These are phyloP conservation scores for Ophiostoma populinum DNA, from an alignment of 2,329 filamentous ascomycete species.

Conservation along the genomic window DNA sequence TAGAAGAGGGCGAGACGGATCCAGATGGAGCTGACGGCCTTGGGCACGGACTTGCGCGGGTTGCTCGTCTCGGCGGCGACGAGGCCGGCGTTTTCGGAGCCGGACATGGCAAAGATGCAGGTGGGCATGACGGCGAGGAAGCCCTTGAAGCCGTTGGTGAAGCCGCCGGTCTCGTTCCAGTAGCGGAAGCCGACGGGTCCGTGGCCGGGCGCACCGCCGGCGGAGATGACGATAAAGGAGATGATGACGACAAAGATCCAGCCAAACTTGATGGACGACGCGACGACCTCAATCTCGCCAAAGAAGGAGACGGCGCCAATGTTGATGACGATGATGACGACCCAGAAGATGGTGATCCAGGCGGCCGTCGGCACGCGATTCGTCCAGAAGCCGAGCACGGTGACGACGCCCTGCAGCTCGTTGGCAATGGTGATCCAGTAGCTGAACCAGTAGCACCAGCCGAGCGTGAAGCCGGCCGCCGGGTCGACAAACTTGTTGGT, in stretches of 20 bases:
- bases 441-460: conserved; percentile 33
- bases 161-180: conserved; percentile 7
- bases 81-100: conserved; percentile 55
- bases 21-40: conserved; percentile 62
- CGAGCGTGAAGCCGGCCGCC: conserved; percentile 27
- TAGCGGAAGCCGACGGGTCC: conserved; percentile 8
- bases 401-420: conserved; percentile 5
- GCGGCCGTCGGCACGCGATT: conserved; percentile 3
- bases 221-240: conserved; percentile 30
- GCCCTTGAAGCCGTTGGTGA: conserved; percentile 37
- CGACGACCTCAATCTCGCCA: conserved; percentile 10
- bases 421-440: conserved; percentile 22
- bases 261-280: conserved; percentile 24
- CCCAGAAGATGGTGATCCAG: conserved; percentile 6
- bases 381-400: conserved; percentile 6
- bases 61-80: conserved; percentile 55
- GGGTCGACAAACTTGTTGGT: conserved; percentile 22
- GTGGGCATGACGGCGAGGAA: conserved; percentile 29
- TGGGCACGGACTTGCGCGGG: conserved; percentile 55
- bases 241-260: conserved; percentile 32
- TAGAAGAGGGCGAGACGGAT: conserved; percentile 23
- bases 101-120: conserved; percentile 34
- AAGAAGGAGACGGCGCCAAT: conserved; percentile 9
- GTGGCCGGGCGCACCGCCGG: conserved; percentile 18
- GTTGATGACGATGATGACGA: conserved; percentile 5